Percentiles rank a stretch among this genome's conserved stretches.
Conservation (phyloP, 495 filamentous ascomycete genomes). For the Neurospora discreta region DNA sequence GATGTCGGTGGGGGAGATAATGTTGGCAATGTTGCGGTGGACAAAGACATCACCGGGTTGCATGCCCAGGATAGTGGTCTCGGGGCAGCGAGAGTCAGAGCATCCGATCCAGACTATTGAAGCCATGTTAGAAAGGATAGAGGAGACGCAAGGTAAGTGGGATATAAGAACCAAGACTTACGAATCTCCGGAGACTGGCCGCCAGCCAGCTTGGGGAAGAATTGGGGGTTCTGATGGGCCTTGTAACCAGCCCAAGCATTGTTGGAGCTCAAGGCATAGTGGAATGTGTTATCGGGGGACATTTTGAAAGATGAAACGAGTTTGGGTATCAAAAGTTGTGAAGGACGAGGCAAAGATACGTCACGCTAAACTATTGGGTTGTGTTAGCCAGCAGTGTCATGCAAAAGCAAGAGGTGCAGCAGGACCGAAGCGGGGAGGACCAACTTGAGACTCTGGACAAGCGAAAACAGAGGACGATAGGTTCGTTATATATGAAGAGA, state of each 20-base stretch:
- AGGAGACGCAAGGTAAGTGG: not conserved
- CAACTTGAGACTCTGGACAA: not conserved
- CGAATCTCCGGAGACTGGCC: conserved; percentile 66
- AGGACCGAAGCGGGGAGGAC: not conserved
- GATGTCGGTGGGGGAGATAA: conserved; percentile 67
- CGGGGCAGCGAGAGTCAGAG: conserved; percentile 79
- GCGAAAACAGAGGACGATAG: not conserved
- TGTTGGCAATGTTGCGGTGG: conserved; percentile 92
- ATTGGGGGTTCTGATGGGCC: conserved; percentile 52
- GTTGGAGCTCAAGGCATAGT: conserved; percentile 51
- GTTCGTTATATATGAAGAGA: not conserved
- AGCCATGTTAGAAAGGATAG: not conserved
- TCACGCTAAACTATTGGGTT: not conserved
- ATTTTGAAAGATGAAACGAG: not conserved
- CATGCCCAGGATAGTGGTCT: conserved; percentile 71
- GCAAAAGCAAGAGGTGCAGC: not conserved
- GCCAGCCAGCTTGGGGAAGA: conserved; percentile 56
- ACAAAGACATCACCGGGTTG: conserved; percentile 85
- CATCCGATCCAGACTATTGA: conserved; percentile 74
- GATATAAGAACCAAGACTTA: conserved; percentile 21
- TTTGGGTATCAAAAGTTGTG: not conserved
- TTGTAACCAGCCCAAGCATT: conserved; percentile 61
- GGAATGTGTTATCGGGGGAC: conserved; percentile 37
- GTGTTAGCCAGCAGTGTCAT: not conserved
- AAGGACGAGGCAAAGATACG: not conserved